These are phyloP conservation scores for Entelexis paramagnoliae DNA, from an alignment of 1,139 yeast species.

Conservation along the genomic window DNA sequence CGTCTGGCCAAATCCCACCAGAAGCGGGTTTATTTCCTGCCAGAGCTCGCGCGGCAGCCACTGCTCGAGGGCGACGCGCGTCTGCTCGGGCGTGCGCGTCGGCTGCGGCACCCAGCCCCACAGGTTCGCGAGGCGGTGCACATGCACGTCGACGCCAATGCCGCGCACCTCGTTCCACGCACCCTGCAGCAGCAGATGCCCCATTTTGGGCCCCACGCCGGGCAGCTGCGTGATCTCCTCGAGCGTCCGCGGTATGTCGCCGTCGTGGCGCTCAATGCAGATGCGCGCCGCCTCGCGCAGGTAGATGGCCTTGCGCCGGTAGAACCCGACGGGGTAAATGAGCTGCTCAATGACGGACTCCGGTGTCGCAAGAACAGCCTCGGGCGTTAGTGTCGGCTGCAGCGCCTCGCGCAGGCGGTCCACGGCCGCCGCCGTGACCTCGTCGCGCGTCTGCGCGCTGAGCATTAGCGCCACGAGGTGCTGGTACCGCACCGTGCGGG, in stretches of 20 bases:
- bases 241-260: slow-evolving; percentile 55
- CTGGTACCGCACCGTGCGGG: slow-evolving; percentile 53
- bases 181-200: slow-evolving; percentile 62
- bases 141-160: slow-evolving; percentile 90
- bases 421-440: slow-evolving; percentile 69
- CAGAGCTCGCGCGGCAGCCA: slow-evolving; percentile 71
- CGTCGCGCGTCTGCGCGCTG: slow-evolving; percentile 89
- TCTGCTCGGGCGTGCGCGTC: slow-evolving; percentile 56
- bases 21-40: slow-evolving; percentile 72
- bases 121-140: slow-evolving; percentile 68
- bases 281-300: slow-evolving; percentile 54
- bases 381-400: slow-evolving; percentile 31
- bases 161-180: slow-evolving; percentile 72
- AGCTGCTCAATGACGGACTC: slow-evolving; percentile 52
- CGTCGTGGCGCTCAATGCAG: slow-evolving; percentile 41
- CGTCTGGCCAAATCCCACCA: slow-evolving; percentile 91
- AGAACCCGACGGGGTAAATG: slow-evolving; percentile 82
- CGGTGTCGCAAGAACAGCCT: slow-evolving; percentile 39
- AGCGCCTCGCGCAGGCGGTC: slow-evolving; percentile 40
- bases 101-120: slow-evolving; percentile 61
- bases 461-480: slow-evolving; percentile 71
- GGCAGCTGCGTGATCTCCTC: slow-evolving; percentile 61
- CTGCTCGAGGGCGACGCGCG: slow-evolving; percentile 54
- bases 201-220: slow-evolving; percentile 97
- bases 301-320: slow-evolving; percentile 62